phyloP scores from a whole-genome alignment of 139 green algal species.

The Micractinium conductrix region DNA sequence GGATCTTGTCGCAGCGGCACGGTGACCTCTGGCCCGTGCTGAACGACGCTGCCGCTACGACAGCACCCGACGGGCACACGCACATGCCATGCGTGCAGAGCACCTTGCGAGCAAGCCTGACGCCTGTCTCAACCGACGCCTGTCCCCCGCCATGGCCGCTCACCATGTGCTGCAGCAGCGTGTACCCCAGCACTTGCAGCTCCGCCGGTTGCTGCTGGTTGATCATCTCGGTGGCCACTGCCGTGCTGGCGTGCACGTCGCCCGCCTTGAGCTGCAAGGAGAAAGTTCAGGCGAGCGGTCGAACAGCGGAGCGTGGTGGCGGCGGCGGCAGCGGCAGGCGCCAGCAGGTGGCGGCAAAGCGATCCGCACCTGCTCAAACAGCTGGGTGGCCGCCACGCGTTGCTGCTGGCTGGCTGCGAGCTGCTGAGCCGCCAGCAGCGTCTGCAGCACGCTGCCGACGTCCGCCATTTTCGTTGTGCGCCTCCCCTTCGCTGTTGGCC shows the following conservation, averaged over 20 bases:
- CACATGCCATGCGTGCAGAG: too few species aligned
- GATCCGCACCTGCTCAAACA: constrained; percentile 39
- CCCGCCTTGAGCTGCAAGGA: constrained; percentile 51
- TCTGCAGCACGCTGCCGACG: background rate
- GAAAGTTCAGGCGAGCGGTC: background rate
- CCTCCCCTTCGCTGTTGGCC: background rate
- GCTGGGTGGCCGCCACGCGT: constrained; percentile 17
- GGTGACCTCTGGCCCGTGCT: too few species aligned
- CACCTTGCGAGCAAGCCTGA: too few species aligned
- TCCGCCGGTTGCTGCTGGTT: constrained; percentile 42
- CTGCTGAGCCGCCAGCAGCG: constrained; percentile 22
- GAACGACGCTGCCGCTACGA: too few species aligned
- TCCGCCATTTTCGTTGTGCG: too few species aligned
- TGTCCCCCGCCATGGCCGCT: background rate
- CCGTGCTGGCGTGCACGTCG: constrained; percentile 30
- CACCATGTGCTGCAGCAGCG: constrained; percentile 62
- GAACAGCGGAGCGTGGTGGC: background rate
- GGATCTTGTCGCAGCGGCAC: too few species aligned
- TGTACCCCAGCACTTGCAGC: constrained; percentile 60
- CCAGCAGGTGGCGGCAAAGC: background rate
- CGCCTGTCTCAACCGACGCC: too few species aligned
- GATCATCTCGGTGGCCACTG: constrained; percentile 42
- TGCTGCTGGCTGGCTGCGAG: constrained; percentile 36
- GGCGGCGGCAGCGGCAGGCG: background rate
- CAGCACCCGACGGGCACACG: too few species aligned